Conservation (phyloP, 768 basidiomycete species). For the Termitomyces heimii region DNA sequence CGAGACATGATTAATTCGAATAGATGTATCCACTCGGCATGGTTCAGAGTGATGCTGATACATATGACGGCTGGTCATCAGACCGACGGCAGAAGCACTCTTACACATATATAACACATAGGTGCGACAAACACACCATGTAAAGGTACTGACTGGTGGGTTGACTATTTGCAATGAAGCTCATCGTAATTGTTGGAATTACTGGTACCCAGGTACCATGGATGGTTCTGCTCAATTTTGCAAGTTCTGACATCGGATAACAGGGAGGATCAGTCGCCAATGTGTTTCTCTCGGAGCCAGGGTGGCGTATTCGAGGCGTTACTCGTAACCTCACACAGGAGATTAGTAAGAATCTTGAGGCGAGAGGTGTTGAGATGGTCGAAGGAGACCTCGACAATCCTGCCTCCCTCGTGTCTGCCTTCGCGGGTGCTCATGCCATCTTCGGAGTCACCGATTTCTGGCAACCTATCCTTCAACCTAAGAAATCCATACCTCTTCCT, state of each 20-base stretch:
- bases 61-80: not conserved
- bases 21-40: not conserved
- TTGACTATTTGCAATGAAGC: not conserved
- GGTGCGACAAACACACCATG: not conserved
- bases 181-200: conserved; percentile 6
- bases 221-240: not conserved
- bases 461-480: conserved; percentile 1
- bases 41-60: not conserved
- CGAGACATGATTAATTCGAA: not conserved
- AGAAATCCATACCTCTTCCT: not conserved
- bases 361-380: conserved; percentile 3
- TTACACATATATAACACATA: not conserved
- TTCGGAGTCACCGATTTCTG: conserved; percentile 8
- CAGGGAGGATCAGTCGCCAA: conserved; percentile 5
- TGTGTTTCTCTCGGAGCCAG: conserved; percentile 6
- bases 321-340: not conserved
- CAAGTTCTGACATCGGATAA: not conserved
- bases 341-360: conserved; percentile 1
- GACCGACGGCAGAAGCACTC: not conserved
- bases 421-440: conserved; percentile 5
- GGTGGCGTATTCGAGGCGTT: conserved; percentile 7
- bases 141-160: not conserved
- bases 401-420: not conserved
- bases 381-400: conserved; percentile 3
- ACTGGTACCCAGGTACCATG: conserved; percentile 4